A percentile compares a stretch with the other conserved stretches of the same genome.
phyloP scores from a whole-genome alignment of 31 red algal genomes.

The Odonthalia washingtoniensis region DNA sequence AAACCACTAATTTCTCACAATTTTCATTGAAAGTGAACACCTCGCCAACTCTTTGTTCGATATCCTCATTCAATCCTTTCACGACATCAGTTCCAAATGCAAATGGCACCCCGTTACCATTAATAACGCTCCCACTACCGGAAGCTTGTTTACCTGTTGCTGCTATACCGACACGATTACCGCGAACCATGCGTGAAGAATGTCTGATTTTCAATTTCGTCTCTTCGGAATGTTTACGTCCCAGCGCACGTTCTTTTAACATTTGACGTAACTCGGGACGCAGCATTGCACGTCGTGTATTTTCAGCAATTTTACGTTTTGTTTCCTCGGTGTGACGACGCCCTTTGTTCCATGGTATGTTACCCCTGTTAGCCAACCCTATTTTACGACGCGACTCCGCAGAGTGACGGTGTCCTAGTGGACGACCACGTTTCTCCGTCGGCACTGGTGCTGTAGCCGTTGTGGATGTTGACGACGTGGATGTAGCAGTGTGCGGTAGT shows the following conservation, averaged over 20 bases:
- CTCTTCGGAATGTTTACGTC: constrained; percentile 63
- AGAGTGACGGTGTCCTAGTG: constrained; percentile 66
- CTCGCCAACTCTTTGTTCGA: constrained; percentile 32
- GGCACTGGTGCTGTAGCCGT: background rate
- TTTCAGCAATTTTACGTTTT: constrained; percentile 81
- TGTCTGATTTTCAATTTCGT: constrained; percentile 79
- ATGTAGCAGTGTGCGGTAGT: too few relatives aligned
- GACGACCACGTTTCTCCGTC: background rate
- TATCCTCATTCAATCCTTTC: constrained; percentile 24
- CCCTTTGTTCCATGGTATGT: constrained; percentile 96
- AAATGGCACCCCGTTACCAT: constrained; percentile 38
- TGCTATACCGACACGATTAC: too few relatives aligned
- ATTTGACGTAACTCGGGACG: constrained; percentile 67
- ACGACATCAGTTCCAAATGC: constrained; percentile 29
- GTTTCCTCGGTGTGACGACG: constrained; percentile 85
- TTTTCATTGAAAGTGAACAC: background rate
- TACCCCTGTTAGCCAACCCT: constrained; percentile 78
- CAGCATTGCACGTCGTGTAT: constrained; percentile 75
- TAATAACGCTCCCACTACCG: too few relatives aligned
- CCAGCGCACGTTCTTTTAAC: constrained; percentile 46
- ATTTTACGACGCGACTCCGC: constrained; percentile 82
- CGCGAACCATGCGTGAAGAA: constrained; percentile 26
- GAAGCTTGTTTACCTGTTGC: background rate
- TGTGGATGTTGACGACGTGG: background rate
- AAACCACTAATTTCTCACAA: background rate